phyloP scores from a whole-genome alignment of 2,329 filamentous ascomycete species.

The Exophiala alcalophila region DNA sequence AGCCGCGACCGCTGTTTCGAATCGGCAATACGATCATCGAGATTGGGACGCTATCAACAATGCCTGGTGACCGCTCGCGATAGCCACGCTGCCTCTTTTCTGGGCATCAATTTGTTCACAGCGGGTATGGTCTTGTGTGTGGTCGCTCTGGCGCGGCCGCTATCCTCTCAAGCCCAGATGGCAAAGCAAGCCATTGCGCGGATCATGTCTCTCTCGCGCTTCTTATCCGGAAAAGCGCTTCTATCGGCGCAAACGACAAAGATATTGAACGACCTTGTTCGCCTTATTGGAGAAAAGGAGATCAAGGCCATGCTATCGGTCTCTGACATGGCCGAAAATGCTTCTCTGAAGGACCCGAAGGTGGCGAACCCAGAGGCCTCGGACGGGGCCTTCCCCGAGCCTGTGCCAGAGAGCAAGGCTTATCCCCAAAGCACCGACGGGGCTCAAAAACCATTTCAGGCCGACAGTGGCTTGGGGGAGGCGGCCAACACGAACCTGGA shows the following conservation, averaged over 20 bases:
- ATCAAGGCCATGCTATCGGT: slow-evolving; percentile 25
- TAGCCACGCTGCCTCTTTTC: slow-evolving; percentile 45
- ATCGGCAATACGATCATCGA: slow-evolving; percentile 21
- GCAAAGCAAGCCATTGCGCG: slow-evolving; percentile 44
- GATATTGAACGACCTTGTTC: slow-evolving; percentile 23
- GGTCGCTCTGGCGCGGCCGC: slow-evolving; percentile 42
- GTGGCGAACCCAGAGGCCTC: neutral
- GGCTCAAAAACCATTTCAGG: neutral
- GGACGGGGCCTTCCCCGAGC: neutral
- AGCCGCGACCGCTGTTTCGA: slow-evolving; percentile 21
- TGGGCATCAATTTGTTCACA: slow-evolving; percentile 48
- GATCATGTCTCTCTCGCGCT: slow-evolving; percentile 42
- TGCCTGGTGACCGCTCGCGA: slow-evolving; percentile 34
- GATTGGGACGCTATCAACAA: slow-evolving; percentile 16
- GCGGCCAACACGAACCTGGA: neutral
- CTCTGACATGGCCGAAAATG: slow-evolving; percentile 7
- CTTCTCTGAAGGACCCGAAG: neutral
- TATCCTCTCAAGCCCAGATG: slow-evolving; percentile 44
- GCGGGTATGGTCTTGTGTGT: slow-evolving; percentile 45
- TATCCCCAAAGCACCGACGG: neutral
- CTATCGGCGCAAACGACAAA: slow-evolving; percentile 38
- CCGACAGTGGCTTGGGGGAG: neutral
- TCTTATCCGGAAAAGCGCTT: slow-evolving; percentile 36
- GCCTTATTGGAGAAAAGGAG: slow-evolving; percentile 24
- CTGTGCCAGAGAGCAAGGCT: neutral